Evolutionary conservation across 2,329 filamentous ascomycete species (phyloP), one percentile per base, ranked within the genome.

Genomic region (Calonectria pteridis): DNA sequence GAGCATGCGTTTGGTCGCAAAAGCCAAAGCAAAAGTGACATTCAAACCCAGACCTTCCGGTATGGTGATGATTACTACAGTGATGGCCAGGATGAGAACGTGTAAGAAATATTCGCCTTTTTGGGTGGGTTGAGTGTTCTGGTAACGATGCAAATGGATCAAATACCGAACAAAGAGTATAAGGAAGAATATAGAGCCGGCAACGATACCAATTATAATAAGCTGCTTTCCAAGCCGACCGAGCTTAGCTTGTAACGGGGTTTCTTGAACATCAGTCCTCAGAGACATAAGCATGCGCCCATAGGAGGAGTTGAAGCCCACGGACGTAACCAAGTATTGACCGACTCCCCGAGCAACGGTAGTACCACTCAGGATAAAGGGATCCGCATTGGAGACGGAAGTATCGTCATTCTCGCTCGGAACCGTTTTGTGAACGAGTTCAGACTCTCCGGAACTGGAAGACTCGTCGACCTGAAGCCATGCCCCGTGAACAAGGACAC

Each of bases 211-310:
- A 69, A 86, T 84, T 1, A 84, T 82, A 29, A 86, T 86, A 71
- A 96, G 95, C 80, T 95, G 94, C 79, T 95, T 94, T 9, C 94
- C 94, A 23, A 96, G 87, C 5, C 92, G 88, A 77, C 95, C 95
- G 72, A 96, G 87, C 83, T 95, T 96, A 3, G 90, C 92, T 82
- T 96, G 94, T 10, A 96, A 74, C 4, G 94, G 94, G 1, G 94
- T 96, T 29, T 94, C 93, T 81, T 96, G 92, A 71, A 92, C 91
- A 74, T 95, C 93, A 77, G 94, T 93, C 74, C 93, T 91, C 14
- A 96, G 85, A 46, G 94, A 94, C 90, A 96, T 93, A 86, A 96
- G 90, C 3, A 92, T 95, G 79, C 94, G 94, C 70, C 94, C 94
- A 79, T 94, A 92, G 37, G 91, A 93, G 0, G 94, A 94, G 82